Base-by-base conservation (phyloP, 306 rosid species). In the Urtica urens region DNA sequence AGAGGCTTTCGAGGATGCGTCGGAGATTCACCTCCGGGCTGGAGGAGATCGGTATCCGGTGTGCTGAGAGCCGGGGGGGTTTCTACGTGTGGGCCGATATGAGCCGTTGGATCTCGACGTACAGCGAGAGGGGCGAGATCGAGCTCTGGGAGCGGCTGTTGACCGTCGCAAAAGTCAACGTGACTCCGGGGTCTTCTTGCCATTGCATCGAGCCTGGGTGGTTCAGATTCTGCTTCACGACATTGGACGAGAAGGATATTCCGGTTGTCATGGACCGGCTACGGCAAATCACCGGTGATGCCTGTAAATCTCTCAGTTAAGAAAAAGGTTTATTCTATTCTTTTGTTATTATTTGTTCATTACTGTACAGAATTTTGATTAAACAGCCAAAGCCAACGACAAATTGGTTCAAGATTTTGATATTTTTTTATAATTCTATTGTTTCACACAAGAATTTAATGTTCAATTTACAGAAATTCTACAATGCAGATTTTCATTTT, bases 1-100 rank as follows among this genome's bases (percentile, higher is more conserved):
- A 29, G 46, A 77, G 82, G 76, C 78, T 80, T 10, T 65, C 48
- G 53, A 49, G 65, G 69, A 65, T 77, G 72, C 35, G 75, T 47
- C 40, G 40, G 28, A 56, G 63, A 51, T 75, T 90, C 50, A 76
- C 73, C 53, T 64, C 67, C 41, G 99, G 87, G 43, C 43, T 90
- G 70, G 79, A 85, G 72, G 78, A 79, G 67, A 55, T 85, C 50
- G 93, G 79, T 21, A 79, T 92, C 41, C 67, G 79, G 52, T 82
- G 82, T 72, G 59, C 57, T 4, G 66, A 51, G 51, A 75, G 96
- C 74, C 67, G 58, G 20, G 96, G 87, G 44, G 96, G 99, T 26
- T 79, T 73, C 73, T 85, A 70, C 68, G 85, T 95, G 63, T 82
- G 99, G 99, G 99, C 85, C 8, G 74, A 85, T 76, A 73, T 92